These are phyloP conservation scores for Bremia lactucae DNA, from an alignment of 352 stramenopile species.

Conservation along the genomic window DNA sequence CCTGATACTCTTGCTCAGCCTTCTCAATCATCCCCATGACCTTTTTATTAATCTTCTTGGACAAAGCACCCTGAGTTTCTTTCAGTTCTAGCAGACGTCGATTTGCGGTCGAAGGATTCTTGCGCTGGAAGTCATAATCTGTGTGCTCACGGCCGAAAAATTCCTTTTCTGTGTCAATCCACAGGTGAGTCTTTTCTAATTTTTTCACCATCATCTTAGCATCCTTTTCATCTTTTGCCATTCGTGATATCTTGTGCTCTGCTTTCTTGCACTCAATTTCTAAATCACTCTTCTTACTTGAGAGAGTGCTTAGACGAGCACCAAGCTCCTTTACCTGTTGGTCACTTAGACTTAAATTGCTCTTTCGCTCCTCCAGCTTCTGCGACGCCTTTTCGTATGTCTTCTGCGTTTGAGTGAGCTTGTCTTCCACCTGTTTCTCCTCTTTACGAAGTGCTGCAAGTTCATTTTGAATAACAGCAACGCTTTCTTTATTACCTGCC, in stretches of 20 bases:
- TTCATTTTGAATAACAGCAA: constrained; percentile 43
- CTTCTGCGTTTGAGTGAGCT: constrained; percentile 49
- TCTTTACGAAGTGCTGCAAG: constrained; percentile 50
- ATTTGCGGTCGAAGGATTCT: constrained; percentile 79
- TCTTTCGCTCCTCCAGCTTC: constrained; percentile 58
- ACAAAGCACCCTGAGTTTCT: constrained; percentile 88
- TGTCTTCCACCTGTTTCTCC: constrained; percentile 57
- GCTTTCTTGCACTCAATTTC: constrained; percentile 94
- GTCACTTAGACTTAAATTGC: constrained; percentile 77
- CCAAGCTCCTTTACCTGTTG: constrained; percentile 87
- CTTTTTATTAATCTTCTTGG: constrained; percentile 99
- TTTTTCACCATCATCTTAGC: constrained; percentile 84
- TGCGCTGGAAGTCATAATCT: constrained; percentile 96
- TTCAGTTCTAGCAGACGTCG: constrained; percentile 87
- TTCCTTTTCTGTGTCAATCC: constrained; percentile 95
- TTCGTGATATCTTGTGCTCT: constrained; percentile 85
- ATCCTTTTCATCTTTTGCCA: constrained; percentile 89
- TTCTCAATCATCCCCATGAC: constrained; percentile 99
- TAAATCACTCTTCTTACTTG: constrained; percentile 81
- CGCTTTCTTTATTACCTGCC: constrained; percentile 41
- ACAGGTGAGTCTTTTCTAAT: constrained; percentile 91
- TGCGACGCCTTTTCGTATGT: constrained; percentile 49
- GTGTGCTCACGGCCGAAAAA: constrained; percentile 94
- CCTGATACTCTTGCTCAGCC: constrained; percentile 97
- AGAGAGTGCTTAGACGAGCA: constrained; percentile 58